Evolutionary conservation across 106 monocot species (phyloP).

Genomic region (Platanthera guangdongensis): DNA sequence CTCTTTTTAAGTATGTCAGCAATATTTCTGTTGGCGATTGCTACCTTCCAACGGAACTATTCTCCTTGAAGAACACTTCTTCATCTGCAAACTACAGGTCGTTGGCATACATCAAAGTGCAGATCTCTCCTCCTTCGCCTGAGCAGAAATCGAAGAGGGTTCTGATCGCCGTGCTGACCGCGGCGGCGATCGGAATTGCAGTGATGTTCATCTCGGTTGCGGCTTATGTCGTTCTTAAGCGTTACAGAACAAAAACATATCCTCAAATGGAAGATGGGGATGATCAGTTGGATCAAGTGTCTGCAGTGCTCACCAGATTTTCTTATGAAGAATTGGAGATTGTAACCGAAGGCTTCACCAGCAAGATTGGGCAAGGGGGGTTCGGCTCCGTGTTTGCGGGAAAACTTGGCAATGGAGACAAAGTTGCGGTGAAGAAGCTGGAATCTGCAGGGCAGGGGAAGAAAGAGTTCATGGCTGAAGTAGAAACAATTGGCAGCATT

Average conservation of each 20-base stretch:
- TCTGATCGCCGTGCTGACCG: neutral
- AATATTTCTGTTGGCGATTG: constrained; percentile 7
- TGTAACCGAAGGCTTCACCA: constrained; percentile 1
- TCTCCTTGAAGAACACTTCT: constrained; percentile 15
- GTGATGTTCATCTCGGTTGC: neutral
- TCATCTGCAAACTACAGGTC: neutral
- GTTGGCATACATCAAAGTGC: constrained; percentile 29
- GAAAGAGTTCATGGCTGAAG: constrained; percentile 11
- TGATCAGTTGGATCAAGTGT: constrained; percentile 22
- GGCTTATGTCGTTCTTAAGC: neutral
- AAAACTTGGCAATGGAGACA: neutral
- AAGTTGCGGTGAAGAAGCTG: constrained; percentile 15
- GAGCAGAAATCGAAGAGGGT: neutral
- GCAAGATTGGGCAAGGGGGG: constrained; percentile 13
- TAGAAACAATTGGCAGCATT: constrained; percentile 12
- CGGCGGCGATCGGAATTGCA: neutral
- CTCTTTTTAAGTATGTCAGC: constrained; percentile 12
- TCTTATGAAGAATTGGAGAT: constrained; percentile 24
- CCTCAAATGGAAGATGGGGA: neutral
- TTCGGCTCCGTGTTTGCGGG: constrained; percentile 22
- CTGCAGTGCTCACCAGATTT: constrained; percentile 32
- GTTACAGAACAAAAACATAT: neutral
- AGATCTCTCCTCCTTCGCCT: neutral
- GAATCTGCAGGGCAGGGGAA: neutral
- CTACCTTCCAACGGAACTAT: constrained; percentile 12